Conservation (phyloP, 805 yeast genomes). For the Cyberlindnera subsufficiens region DNA sequence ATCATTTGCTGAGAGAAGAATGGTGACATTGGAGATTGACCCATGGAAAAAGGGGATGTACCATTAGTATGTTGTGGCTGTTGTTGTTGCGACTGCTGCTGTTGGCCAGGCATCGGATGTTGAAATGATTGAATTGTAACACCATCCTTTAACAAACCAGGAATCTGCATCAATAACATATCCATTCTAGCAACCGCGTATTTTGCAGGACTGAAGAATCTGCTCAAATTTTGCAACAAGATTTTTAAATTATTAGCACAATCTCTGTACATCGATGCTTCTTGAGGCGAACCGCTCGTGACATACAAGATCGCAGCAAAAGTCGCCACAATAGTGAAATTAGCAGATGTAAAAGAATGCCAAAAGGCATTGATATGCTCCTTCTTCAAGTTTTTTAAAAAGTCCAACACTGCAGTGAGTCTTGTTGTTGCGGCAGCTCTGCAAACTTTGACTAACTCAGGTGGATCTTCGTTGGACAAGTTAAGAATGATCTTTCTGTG, state of each 20-base stretch:
- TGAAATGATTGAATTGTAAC: background rate
- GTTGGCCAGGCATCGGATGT: background rate
- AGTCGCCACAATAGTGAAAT: constrained; percentile 77
- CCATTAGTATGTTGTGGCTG: constrained; percentile 8
- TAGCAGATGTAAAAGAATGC: constrained; percentile 78
- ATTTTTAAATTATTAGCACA: constrained; percentile 72
- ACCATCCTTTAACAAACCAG: constrained; percentile 37
- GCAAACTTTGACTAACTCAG: constrained; percentile 59
- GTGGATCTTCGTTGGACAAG: constrained; percentile 38
- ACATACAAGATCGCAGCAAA: constrained; percentile 79
- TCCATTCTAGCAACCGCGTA: constrained; percentile 70
- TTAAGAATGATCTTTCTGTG: constrained; percentile 71
- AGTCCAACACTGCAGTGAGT: constrained; percentile 56
- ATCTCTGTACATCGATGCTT: constrained; percentile 56
- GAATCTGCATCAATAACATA: constrained; percentile 65
- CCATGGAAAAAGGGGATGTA: constrained; percentile 6
- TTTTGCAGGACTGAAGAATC: constrained; percentile 74
- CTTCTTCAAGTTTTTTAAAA: constrained; percentile 57
- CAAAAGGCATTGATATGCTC: constrained; percentile 87
- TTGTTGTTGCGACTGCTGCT: constrained; percentile 2
- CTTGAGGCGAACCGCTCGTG: constrained; percentile 58
- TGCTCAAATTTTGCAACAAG: constrained; percentile 67
- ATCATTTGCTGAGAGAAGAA: constrained; percentile 12
- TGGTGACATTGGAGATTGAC: constrained; percentile 14
- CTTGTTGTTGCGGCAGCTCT: constrained; percentile 83